Evolutionary conservation across 148 eudicot genomes (phyloP), one percentile per base, ranked within the genome.

Genomic region (Diospyros lotus): DNA sequence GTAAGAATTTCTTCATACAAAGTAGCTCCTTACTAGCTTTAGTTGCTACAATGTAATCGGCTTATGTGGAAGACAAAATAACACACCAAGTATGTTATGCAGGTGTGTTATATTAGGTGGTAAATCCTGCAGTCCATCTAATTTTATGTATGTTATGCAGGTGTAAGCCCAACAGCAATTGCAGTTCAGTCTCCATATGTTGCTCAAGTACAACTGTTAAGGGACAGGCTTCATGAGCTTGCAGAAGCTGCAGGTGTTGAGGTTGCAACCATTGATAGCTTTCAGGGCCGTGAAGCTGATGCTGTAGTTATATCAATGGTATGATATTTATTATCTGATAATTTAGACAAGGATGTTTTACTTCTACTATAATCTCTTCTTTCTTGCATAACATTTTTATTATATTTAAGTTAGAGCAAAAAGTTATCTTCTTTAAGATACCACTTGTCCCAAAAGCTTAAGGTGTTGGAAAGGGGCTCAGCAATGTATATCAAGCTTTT

Each of bases 201-300:
- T 84, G 97, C 97, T 76, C 97, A 92, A 83, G 97, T 92, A 75
- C 97, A 92, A 69, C 74, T 90, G 43, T 69, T 92, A 79, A 88
- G 97, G 79, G 93, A 90, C 81, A 90, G 87, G 78, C 80, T 92
- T 43, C 89, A 82, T 78, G 93, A 84, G 76, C 71, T 88, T 52
- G 82, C 87, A 41, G 84, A 83, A 77, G 85, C 93, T 39, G 73
- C 58, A 55, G 93, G 91, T 17, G 85, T 92, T 73, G 97, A 92
- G 82, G 93, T 90, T 70, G 88, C 97, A 39, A 92, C 97, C 53
- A 82, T 92, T 78, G 94, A 92, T 74, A 92, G 95, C 81, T 92
- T 92, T 77, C 97, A 92, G 83, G 97, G 94, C 15, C 86, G 97
- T 62, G 91, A 92, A 87, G 94, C 97, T 72, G 97, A 92, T 83